phyloP scores from a whole-genome alignment of 2,329 filamentous ascomycete species.

The Nemania abortiva region DNA sequence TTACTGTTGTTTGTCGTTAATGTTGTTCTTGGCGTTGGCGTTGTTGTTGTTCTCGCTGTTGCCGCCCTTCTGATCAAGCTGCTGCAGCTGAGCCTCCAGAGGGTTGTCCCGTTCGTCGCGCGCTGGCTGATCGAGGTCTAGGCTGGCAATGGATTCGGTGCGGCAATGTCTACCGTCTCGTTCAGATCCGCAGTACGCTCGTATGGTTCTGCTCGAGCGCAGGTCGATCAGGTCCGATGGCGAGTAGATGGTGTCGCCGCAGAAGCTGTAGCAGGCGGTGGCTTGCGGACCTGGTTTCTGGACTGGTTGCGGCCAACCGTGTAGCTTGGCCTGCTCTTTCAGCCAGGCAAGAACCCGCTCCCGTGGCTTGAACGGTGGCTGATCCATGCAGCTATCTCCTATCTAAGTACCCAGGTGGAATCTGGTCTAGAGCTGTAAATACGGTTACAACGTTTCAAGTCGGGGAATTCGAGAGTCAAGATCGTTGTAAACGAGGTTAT shows the following conservation, averaged over 20 bases:
- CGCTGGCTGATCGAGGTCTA: slow-evolving; percentile 2
- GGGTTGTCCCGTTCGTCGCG: not conserved
- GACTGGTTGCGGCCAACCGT: not conserved
- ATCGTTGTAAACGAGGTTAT: slow-evolving; percentile 6
- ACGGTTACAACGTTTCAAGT: not conserved
- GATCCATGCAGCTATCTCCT: slow-evolving; percentile 28
- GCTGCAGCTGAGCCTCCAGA: not conserved
- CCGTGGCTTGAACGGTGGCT: not conserved
- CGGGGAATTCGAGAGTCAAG: not conserved
- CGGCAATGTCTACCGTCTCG: not conserved
- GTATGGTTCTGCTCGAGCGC: slow-evolving; percentile 1
- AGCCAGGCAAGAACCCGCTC: slow-evolving; percentile 2
- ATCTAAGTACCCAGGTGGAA: not conserved
- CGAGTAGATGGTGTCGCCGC: slow-evolving; percentile 10
- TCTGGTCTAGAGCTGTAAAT: not conserved
- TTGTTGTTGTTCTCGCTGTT: not conserved
- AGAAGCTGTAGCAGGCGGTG: not conserved
- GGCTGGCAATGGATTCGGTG: not conserved
- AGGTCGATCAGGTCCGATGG: slow-evolving; percentile 24
- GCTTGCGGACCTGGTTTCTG: not conserved
- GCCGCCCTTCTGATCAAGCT: not conserved
- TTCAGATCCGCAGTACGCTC: not conserved
- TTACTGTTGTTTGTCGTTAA: slow-evolving; percentile 45
- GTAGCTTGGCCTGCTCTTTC: not conserved
- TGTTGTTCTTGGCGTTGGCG: not conserved